Evolutionary conservation across 306 rosid genomes (phyloP).

Genomic region (Quercus engelmannii): DNA sequence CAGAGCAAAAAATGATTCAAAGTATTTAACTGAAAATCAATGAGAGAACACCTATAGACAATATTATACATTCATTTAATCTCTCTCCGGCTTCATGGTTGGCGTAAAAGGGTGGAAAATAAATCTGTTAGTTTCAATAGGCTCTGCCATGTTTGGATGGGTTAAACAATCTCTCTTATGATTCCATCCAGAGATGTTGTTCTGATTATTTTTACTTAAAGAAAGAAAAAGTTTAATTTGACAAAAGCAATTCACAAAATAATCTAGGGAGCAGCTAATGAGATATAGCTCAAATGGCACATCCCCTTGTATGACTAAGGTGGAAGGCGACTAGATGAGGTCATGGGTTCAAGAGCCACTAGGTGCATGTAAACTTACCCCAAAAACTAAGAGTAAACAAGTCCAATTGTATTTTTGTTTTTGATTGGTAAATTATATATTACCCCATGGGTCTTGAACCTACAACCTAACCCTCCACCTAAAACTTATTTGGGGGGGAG

Average conservation of each 20-base stretch:
- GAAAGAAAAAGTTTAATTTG: background rate
- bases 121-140: background rate
- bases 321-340: no score
- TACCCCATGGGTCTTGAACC: no score
- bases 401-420: no score
- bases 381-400: no score
- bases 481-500: no score
- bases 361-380: no score
- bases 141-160: background rate
- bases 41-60: background rate
- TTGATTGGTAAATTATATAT: no score
- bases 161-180: background rate
- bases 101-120: background rate
- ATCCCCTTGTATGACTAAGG: no score
- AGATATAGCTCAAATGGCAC: no score
- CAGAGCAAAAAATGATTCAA: background rate
- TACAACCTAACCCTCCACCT: no score
- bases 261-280: no score
- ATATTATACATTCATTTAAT: background rate
- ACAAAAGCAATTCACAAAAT: background rate
- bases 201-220: background rate
- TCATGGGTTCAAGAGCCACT: no score
- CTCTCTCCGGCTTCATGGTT: background rate
- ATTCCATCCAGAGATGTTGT: background rate
- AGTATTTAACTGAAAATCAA: background rate